phyloP scores from a whole-genome alignment of 352 stramenopile genomes.

The Phytophthora pistaciae region DNA sequence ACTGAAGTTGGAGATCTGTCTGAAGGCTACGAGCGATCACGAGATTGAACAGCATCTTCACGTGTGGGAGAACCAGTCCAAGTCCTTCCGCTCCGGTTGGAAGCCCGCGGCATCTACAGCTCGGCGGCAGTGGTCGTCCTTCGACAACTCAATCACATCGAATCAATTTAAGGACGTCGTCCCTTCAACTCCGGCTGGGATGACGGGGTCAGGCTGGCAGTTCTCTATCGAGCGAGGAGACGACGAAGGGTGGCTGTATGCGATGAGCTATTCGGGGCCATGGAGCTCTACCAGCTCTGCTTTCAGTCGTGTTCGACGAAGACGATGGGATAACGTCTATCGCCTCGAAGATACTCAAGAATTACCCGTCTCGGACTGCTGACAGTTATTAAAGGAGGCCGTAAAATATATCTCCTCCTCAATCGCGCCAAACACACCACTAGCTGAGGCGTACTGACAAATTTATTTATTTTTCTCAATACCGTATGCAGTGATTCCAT shows the following conservation, averaged over 20 bases:
- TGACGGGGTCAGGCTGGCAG: background rate
- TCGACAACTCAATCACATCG: background rate
- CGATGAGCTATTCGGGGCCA: background rate
- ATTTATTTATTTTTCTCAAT: too few relatives aligned
- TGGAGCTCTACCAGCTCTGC: background rate
- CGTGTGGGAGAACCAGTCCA: background rate
- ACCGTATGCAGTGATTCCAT: too few relatives aligned
- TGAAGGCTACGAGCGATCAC: background rate
- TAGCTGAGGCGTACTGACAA: too few relatives aligned
- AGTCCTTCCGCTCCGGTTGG: background rate
- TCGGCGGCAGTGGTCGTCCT: background rate
- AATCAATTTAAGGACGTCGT: background rate
- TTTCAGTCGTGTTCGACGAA: background rate
- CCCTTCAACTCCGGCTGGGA: background rate
- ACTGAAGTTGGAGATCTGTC: background rate
- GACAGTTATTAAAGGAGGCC: background rate
- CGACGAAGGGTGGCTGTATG: background rate
- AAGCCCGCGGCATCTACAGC: background rate
- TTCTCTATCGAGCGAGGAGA: background rate
- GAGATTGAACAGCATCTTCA: background rate
- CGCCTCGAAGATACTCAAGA: background rate
- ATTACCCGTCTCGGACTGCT: background rate
- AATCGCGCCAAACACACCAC: too few relatives aligned
- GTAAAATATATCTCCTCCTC: too few relatives aligned
- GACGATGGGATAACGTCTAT: background rate